These are phyloP conservation scores for Hymenochaete sp. DNA, from an alignment of 1,284 basidiomycete genomes.

Conservation along the genomic window DNA sequence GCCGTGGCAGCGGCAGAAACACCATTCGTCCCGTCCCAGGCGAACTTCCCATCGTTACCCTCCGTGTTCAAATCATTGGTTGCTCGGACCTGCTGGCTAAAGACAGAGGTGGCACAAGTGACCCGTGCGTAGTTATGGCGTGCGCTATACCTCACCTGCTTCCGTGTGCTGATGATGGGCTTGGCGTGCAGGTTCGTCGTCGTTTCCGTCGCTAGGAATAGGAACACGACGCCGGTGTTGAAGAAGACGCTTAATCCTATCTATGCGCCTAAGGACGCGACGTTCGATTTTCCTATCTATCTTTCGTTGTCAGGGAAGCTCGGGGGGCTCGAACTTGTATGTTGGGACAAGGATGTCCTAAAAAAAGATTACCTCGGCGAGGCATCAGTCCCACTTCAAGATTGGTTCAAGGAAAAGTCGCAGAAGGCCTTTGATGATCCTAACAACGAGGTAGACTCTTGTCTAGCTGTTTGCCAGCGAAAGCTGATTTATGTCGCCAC, in stretches of 20 bases:
- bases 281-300: constrained; percentile 82
- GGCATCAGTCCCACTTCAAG: constrained; percentile 62
- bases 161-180: constrained; percentile 13
- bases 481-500: constrained; percentile 8
- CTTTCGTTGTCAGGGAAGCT: constrained; percentile 65
- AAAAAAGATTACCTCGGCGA: constrained; percentile 94
- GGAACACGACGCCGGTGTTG: constrained; percentile 73
- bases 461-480: constrained; percentile 4
- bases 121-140: constrained; percentile 48
- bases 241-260: constrained; percentile 74
- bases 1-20: constrained; percentile 32
- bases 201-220: constrained; percentile 54
- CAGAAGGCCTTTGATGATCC: constrained; percentile 43
- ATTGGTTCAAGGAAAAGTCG: constrained; percentile 64
- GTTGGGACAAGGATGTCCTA: constrained; percentile 90
- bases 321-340: constrained; percentile 74
- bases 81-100: constrained; percentile 55
- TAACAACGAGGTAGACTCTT: constrained; percentile 34
- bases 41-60: constrained; percentile 55
- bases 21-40: constrained; percentile 45
- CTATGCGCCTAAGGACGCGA: constrained; percentile 66
- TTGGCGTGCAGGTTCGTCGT: constrained; percentile 53
- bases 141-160: neutral
- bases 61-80: constrained; percentile 57
- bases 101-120: constrained; percentile 58